A percentile compares a stretch with the other conserved stretches of the same genome.
These are phyloP conservation scores for Arabidopsis arenosa DNA, from an alignment of 345 rosid species.

Conservation along the genomic window DNA sequence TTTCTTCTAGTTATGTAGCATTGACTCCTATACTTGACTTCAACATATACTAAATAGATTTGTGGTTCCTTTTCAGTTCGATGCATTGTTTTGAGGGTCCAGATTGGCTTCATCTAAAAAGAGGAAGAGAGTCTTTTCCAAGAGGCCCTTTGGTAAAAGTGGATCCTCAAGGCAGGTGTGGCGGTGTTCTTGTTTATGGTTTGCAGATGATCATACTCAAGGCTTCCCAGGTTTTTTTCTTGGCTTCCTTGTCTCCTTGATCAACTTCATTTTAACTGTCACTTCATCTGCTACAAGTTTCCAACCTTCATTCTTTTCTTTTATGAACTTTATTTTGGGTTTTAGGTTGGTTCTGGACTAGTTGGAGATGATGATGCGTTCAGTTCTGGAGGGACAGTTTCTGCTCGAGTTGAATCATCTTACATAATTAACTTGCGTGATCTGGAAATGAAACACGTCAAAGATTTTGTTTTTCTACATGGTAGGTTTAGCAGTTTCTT, in stretches of 20 bases:
- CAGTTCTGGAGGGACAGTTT: conserved; percentile 68
- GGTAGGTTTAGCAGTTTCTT: conserved; percentile 58
- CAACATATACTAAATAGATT: conserved; percentile 21
- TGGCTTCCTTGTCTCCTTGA: conserved; percentile 19
- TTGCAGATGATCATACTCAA: conserved; percentile 95
- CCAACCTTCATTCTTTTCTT: conserved; percentile 11
- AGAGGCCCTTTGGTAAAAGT: conserved; percentile 82
- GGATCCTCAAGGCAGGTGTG: conserved; percentile 99
- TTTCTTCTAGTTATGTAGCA: conserved; percentile 1
- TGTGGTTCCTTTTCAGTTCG: conserved; percentile 63
- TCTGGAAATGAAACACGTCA: conserved; percentile 85
- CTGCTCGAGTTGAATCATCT: conserved; percentile 81
- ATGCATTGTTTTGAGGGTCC: conserved; percentile 99
- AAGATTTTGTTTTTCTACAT: conserved; percentile 91
- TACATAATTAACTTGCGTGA: conserved; percentile 86
- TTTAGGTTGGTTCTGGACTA: conserved; percentile 82
- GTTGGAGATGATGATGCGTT: conserved; percentile 86
- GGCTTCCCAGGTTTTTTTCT: conserved; percentile 83
- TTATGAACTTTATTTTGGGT: conserved; percentile 27
- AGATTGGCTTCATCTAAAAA: conserved; percentile 92
- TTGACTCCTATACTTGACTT: background rate
- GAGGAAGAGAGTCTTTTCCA: conserved; percentile 93
- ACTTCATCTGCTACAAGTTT: conserved; percentile 24
- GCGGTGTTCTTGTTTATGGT: conserved; percentile 88
- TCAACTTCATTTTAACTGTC: conserved; percentile 15